These are phyloP conservation scores for Diplodia sapinea DNA, from an alignment of 2,329 filamentous ascomycete genomes.

Conservation along the genomic window DNA sequence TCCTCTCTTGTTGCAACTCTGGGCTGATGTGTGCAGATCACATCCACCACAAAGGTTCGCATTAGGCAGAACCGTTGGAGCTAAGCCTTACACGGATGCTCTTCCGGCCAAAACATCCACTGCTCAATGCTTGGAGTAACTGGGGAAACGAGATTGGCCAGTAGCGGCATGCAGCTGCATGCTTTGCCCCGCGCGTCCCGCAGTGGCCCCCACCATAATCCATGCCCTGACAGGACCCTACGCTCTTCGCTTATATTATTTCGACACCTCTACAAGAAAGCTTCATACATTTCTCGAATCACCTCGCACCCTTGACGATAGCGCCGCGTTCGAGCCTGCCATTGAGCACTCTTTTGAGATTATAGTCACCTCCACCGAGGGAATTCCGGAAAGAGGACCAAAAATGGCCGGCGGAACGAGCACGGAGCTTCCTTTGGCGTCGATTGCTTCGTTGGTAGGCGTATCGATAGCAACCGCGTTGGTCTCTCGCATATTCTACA, in stretches of 20 bases:
- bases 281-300: neutral
- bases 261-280: neutral
- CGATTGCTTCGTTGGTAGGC: neutral
- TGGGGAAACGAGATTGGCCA: neutral
- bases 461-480: neutral
- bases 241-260: neutral
- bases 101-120: neutral
- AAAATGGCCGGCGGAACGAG: neutral
- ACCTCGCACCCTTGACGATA: neutral
- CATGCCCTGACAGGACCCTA: neutral
- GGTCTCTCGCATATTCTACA: conserved; percentile 6
- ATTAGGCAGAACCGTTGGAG: neutral
- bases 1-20: too few relatives aligned
- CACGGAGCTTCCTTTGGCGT: neutral
- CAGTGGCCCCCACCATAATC: neutral
- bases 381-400: neutral
- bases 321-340: neutral
- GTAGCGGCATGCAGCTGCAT: neutral
- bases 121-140: neutral
- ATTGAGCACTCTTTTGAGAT: neutral
- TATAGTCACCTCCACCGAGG: too few relatives aligned
- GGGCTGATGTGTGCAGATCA: neutral
- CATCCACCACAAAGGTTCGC: neutral
- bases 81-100: neutral
- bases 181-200: neutral